Percentiles rank a stretch among this genome's conserved stretches.
These are phyloP conservation scores for Solanum etuberosum DNA, from an alignment of 257 asterid genomes.

Conservation along the genomic window DNA sequence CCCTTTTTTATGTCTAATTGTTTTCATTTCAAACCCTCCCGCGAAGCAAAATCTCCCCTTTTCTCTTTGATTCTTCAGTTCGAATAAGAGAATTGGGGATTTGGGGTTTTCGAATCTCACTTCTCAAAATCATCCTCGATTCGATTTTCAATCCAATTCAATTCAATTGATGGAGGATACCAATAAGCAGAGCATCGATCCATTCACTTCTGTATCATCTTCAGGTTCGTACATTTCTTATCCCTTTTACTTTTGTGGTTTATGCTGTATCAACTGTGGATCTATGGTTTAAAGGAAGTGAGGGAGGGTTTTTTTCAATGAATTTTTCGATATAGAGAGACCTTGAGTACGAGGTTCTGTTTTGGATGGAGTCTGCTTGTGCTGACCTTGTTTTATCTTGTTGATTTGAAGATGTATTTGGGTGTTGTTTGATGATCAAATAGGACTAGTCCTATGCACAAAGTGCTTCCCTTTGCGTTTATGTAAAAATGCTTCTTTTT, in stretches of 20 bases:
- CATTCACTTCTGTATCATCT: neutral
- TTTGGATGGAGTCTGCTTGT: no score
- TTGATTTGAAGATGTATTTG: neutral
- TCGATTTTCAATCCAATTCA: neutral
- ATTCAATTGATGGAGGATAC: neutral
- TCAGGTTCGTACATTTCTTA: neutral
- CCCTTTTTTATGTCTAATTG: neutral
- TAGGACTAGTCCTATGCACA: neutral
- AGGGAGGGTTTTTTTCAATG: neutral
- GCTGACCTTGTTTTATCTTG: neutral
- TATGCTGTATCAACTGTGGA: neutral
- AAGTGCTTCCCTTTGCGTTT: neutral
- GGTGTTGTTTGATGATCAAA: neutral
- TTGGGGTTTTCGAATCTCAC: neutral
- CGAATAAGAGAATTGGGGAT: slow-evolving; percentile 3
- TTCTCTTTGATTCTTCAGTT: neutral
- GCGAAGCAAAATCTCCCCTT: slow-evolving; percentile 12
- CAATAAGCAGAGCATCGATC: neutral
- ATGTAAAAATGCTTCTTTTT: neutral
- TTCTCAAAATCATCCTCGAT: neutral
- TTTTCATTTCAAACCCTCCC: slow-evolving; percentile 29
- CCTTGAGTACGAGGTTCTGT: neutral
- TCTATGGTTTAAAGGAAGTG: neutral
- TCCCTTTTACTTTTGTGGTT: neutral
- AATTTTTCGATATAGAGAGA: neutral